Conservation (phyloP, 495 filamentous ascomycete genomes). For the Staphylotrichum tortipilum region DNA sequence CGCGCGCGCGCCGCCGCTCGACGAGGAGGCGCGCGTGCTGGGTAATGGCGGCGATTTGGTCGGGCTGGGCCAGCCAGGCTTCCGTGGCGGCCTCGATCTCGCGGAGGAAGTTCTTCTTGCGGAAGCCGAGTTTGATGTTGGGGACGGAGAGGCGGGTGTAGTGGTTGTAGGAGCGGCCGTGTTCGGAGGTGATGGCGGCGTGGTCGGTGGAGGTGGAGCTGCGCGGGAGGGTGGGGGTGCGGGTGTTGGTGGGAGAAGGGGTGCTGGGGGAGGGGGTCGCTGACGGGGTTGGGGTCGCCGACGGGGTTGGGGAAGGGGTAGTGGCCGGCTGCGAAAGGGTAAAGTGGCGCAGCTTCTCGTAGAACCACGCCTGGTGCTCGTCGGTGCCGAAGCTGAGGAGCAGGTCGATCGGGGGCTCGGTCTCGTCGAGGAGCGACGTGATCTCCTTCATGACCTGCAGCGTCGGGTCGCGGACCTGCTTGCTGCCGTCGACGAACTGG, state of each 20-base stretch:
- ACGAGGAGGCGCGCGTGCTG: constrained; percentile 20
- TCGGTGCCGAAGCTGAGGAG: constrained; percentile 24
- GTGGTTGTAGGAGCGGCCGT: constrained; percentile 14
- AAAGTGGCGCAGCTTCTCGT: constrained; percentile 17
- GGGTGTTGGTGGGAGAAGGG: neutral
- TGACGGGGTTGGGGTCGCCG: too few relatives aligned
- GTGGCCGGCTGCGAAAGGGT: neutral
- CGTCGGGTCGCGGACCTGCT: constrained; percentile 26
- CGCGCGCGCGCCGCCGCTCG: constrained; percentile 12
- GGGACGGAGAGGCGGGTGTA: constrained; percentile 26
- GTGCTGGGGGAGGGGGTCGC: too few relatives aligned
- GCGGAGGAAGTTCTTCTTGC: constrained; percentile 14
- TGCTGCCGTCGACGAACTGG: constrained; percentile 29
- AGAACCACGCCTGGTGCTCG: constrained; percentile 28
- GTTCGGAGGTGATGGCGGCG: constrained; percentile 10
- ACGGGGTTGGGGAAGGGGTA: too few relatives aligned
- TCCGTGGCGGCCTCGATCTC: constrained; percentile 23
- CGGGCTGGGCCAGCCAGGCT: constrained; percentile 11
- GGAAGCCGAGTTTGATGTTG: constrained; percentile 17
- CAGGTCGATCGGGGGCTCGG: constrained; percentile 20
- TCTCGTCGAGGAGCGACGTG: constrained; percentile 13
- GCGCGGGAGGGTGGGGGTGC: too few relatives aligned
- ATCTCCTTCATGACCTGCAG: constrained; percentile 26
- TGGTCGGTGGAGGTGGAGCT: neutral
- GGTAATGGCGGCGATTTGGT: constrained; percentile 10